Base-by-base conservation (phyloP, 805 yeast genomes). In the Candida odintsovae region DNA sequence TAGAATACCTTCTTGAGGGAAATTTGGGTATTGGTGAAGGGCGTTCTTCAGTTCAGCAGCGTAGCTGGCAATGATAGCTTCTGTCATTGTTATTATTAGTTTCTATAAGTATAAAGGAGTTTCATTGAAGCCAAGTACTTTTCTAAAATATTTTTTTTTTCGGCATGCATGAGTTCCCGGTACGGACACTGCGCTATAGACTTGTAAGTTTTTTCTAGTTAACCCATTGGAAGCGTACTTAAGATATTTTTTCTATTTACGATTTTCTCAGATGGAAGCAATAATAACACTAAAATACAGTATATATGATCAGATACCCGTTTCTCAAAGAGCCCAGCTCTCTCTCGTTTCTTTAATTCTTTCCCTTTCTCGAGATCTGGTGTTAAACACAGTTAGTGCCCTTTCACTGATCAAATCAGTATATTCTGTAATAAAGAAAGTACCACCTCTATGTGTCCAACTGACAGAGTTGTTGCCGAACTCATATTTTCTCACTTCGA, bases 1-100 rank as follows among this genome's bases (percentile, higher is more conserved):
- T 33, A 94, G 72, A 53, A 94, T 80, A 12, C 99, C 99, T 70
- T 87, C 86, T 48, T 79, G 65, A 37, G 99, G 99, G 74, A 94
- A 94, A 72, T 94, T 89, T 54, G 92, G 96, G 75, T 86, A 92
- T 66, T 88, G 96, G 52, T 74, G 77, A 36, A 79, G 62, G 47
- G 83, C 78, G 20, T 72, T 67, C 58, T 72, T 78, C 48, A 79
- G 65, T 49, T 78, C 82, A 12, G 55, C 61, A 5, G 79, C 76
- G 45, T 53, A 42, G 31, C 63, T 33, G 36, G 52, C 49, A 29
- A 59, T 56, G 40, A 12, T 33, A 16, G 18, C 36, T 16, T 33
- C 36, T 33, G 20, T 9, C 36, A 33, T 16, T 16, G 11, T 33
- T 16, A 3, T 4, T 33, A 7, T 16, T 19, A 6, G 15, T 3